Evolutionary conservation across 2,329 filamentous ascomycete species (phyloP), one percentile per base, ranked within the genome.

Genomic region (Zasmidium angulare): DNA sequence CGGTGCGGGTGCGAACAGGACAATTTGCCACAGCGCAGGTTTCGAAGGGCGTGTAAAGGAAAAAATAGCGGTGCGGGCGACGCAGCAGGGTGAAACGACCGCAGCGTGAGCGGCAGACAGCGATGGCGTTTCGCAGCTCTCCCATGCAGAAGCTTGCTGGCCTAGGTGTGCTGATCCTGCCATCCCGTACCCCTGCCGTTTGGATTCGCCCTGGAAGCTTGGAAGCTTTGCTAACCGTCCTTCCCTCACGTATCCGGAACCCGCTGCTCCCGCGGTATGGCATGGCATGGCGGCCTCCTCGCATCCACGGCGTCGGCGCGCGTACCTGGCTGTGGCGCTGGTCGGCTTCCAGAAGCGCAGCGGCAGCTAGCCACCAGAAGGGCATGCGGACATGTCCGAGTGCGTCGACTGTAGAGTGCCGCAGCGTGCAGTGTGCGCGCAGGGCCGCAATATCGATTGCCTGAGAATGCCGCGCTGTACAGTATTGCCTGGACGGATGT

Each of bases 11-110:
- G 51, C 21, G 56, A 36, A 21, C 23, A 57, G 26, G 26, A 6
- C 56, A 63, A 61, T 63, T 61, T 63, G 61, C 59, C 61, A 61
- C 61, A 10, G 26, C 26, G 29, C 19, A 40, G 36, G 31, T 53
- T 46, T 52, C 36, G 21, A 26, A 55, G 22, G 22, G 31, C 53
- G 23, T 24, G n/a, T 46, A 47, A 51, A 54, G 24, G 53, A 47
- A 52, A 31, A 40, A 43, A 53, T 47, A 61, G 50, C 20, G 24
- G 52, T 56, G 22, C 53, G 23, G 51, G 17, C 11, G 31, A 4
- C 26, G 26, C 26, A 24, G 46, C 46, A 43, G 36, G n/a, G 36
- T 61, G 59, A 57, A 61, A 54, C 59, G 51, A 48, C 48, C 12
- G 57, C 20, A 58, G 36, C 36, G 36, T 43, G 36, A 17, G 36